A percentile compares a stretch with the other conserved stretches of the same genome.
Conservation (phyloP, 768 basidiomycete species). For the Leccinum variicolor region DNA sequence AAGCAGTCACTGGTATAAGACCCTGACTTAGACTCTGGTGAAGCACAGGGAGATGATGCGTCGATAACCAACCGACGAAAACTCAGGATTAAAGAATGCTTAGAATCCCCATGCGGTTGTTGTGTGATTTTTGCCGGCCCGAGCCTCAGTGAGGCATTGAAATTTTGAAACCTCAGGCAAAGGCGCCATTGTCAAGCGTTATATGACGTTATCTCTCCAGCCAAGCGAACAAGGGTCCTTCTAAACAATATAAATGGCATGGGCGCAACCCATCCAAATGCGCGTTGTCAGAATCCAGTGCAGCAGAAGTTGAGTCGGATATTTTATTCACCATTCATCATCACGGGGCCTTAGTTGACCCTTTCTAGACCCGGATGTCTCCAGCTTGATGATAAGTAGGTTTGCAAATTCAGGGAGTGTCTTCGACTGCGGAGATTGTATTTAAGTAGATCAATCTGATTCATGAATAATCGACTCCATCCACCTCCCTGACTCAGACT, state of each 20-base stretch:
- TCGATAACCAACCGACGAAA: neutral
- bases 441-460: neutral
- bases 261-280: too few species aligned
- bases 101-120: neutral
- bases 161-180: too few species aligned
- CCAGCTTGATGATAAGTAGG: neutral
- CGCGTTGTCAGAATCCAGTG: too few species aligned
- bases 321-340: too few species aligned
- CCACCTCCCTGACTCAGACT: neutral
- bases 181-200: too few species aligned
- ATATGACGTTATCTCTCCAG: too few species aligned
- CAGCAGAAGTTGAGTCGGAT: too few species aligned
- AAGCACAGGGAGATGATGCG: neutral
- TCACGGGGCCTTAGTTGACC: neutral
- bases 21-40: neutral
- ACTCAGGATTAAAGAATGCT: neutral
- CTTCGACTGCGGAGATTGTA: conserved; percentile 3
- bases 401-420: neutral
- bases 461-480: neutral
- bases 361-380: neutral
- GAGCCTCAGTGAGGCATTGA: too few species aligned
- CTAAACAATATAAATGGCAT: too few species aligned
- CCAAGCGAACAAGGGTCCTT: too few species aligned
- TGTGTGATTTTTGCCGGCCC: neutral
- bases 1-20: neutral